phyloP scores from a whole-genome alignment of 2,329 filamentous ascomycete genomes.

The Alternaria hordeiaustralica region DNA sequence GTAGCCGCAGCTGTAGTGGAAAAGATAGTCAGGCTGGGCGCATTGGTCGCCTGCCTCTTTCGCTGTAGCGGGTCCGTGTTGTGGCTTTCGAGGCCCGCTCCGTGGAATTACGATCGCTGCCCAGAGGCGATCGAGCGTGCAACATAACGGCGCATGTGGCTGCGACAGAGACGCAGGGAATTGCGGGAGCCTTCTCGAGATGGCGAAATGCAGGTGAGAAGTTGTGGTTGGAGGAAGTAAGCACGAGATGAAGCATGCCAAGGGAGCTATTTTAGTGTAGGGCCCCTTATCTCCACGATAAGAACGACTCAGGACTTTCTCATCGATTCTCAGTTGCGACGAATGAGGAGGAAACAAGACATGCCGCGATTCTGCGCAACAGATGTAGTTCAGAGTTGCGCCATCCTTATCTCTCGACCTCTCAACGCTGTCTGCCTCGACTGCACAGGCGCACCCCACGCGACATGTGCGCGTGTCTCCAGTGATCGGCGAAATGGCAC shows the following conservation, averaged over 20 bases:
- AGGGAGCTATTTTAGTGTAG: not conserved
- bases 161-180: not conserved
- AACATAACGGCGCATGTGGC: not conserved
- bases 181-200: not conserved
- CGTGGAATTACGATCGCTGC: not conserved
- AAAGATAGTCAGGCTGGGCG: conserved; percentile 20
- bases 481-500: not conserved
- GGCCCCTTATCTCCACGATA: not conserved
- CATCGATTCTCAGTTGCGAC: no score
- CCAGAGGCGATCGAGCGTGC: not conserved
- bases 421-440: not conserved
- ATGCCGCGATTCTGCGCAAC: not conserved
- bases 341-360: no score
- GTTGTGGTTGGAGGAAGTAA: conserved; percentile 4
- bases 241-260: conserved; percentile 1
- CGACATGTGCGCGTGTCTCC: not conserved
- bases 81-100: conserved; percentile 1
- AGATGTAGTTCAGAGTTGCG: not conserved
- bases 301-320: not conserved
- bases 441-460: not conserved
- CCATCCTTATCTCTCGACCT: not conserved
- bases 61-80: conserved; percentile 9
- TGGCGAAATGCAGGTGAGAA: not conserved
- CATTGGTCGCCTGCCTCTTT: conserved; percentile 22
- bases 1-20: conserved; percentile 5